Evolutionary conservation across 495 filamentous ascomycete genomes (phyloP), one percentile per base, ranked within the genome.

Genomic region (Pyronema omphalodes): DNA sequence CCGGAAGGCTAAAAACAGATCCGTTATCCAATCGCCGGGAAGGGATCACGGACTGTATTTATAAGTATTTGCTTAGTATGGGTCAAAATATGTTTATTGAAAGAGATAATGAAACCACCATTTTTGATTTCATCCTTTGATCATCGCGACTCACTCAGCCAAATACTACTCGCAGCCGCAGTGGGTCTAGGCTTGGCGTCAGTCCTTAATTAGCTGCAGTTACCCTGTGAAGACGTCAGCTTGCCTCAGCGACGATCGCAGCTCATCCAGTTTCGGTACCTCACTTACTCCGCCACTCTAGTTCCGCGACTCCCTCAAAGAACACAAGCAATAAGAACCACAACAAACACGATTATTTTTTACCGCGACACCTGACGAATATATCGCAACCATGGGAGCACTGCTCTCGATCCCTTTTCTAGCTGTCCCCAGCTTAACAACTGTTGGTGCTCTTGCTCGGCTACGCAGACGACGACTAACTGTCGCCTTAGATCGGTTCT

Each of bases 391-490:
- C 56, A 93, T 98, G 91, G 91, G 91, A 59, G 91, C 87, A 52
- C 73, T 93, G 59, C 74, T 98, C 37, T 94, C 89, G 49, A 60
- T 98, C 11, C 91, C 93, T 56, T 70, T 98, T 53, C 68, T 98
- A 68, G 91, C 84, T 51, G 60, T 96, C 57, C 91, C 91, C 48
- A 84, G 86, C 69, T 69, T 86, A 54, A 78, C 86, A 63, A 86
- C 87, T 47, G 88, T 96, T 81, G 37, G 79, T 75, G 59, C 29
- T 37, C 2, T 29, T 29, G 23, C 41, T 19, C 37, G 29, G 48
- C 33, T 37, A 17, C 14, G 17, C 58, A 12, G n/a, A 44, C 50
- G 33, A 37, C 41, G 33, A 59, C 36, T 60, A 50, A 33, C 53
- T 51, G n/a, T 8, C 3, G 15, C 19, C 15, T 46, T 61, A 95